Evolutionary conservation across 2,329 filamentous ascomycete genomes (phyloP), one percentile per base, ranked within the genome.

Genomic region (Epichloe baconii): DNA sequence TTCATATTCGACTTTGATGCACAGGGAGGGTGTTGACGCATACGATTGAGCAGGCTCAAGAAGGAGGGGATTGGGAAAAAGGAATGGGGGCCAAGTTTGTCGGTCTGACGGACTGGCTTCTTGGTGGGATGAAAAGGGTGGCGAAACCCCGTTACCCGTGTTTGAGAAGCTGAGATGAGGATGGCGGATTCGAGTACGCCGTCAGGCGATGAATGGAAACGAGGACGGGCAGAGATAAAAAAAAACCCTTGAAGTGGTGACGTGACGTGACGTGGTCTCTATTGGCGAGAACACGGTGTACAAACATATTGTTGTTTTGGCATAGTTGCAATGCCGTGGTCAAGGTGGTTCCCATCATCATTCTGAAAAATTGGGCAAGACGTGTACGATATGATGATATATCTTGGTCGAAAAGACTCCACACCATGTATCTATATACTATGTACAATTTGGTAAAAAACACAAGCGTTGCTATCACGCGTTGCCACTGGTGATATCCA

Each of bases 1-100:
- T 98, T 97, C 68, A 84, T 95, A 53, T 98, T 98, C 65, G 88
- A 95, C 57, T 98, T 98, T 64, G 93, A 97, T 62, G 76, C 81
- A 45, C 79, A 95, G 60, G 93, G 1, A 77, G 88, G 56, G 81
- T 98, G 37, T 69, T 86, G 46, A 88, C 81, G 58, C 93, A 97
- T 66, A 95, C 88, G 0, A 97, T 98, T 61, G 93, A 98, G 69
- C 87, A 95, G 68, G 86, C 87, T 1, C 86, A 96, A 60, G 84
- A 93, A 61, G 83, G 84, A 15, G 80, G 84, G 40, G 81, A 88
- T 54, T 94, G 85, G 81, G 90, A 96, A 60, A 81, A 80, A 55
- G 89, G 81, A 15, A 72, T 83, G n/a, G 80, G 86, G 26, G 84
- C 87, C 21, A 87, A 84, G 62, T 86, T 98, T 19, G 88, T 97